Evolutionary conservation across 1,139 yeast genomes (phyloP), one percentile per base, ranked within the genome.

Genomic region (Debaryomyces psychrophilus): DNA sequence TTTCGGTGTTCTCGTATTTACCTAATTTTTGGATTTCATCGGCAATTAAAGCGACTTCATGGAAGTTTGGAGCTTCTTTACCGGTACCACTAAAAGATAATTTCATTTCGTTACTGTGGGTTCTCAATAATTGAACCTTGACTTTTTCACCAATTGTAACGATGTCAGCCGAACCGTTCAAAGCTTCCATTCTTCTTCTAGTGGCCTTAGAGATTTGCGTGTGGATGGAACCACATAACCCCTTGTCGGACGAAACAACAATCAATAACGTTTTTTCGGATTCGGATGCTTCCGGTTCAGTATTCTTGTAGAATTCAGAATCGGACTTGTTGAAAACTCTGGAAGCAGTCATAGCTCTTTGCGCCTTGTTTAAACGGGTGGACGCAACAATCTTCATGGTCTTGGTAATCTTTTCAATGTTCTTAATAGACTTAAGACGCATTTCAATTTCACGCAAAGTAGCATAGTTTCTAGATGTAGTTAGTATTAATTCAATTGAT

Each of bases 351-450:
- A 92, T 93, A 57, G 97, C 96, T 69, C 87, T 88, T 75, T 92
- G 97, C 52, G 99, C 99, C 77, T 89, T 90, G 70, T 83, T 82
- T 71, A 93, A 83, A 79, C 97, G 89, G 61, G 99, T 93, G 40
- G 98, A 92, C 44, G 99, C 99, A 64, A 93, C 99, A 74, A 95
- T 87, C 81, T 92, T 93, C 99, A 93, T 93, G 72, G 99, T 93
- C 79, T 93, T 93, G 78, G 99, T 93, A 76, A 93, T 93, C 81
- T 93, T 93, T 77, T 93, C 98, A 71, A 93, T 93, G 82, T 93
- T 93, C 81, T 92, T 93, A 71, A 93, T 93, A 56, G 97, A 90
- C 81, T 93, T 93, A 71, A 93, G 85, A 81, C 99, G 95, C 73
- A 82, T 87, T 80, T 93, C 99, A 68, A 93, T 95, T 76, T 93